Evolutionary conservation across 441 rosid species (phyloP).

Genomic region (Viola pubescens): DNA sequence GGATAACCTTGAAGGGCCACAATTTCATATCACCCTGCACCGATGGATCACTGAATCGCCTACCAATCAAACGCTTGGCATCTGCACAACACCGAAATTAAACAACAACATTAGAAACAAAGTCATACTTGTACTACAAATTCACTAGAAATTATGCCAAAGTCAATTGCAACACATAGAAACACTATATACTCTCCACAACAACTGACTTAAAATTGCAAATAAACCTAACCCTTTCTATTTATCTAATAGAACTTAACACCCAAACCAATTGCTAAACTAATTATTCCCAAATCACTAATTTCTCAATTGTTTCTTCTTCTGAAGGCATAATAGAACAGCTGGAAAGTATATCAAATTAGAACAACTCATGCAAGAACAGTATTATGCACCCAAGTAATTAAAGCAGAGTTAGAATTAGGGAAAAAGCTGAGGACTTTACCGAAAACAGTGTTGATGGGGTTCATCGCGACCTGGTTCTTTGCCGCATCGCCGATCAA

Average conservation of each 20-base stretch:
- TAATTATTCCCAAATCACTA: no score
- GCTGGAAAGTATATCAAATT: no score
- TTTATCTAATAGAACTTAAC: no score
- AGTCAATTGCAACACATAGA: no score
- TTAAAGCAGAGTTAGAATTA: not conserved
- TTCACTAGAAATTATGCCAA: no score
- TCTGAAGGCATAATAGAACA: no score
- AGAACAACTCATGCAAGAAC: not conserved
- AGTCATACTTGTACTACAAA: not conserved
- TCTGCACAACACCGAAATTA: constrained; percentile 26
- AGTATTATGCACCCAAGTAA: not conserved
- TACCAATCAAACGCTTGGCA: constrained; percentile 77
- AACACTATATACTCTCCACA: no score
- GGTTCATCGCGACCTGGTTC: constrained; percentile 57
- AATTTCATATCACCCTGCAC: constrained; percentile 58
- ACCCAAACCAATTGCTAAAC: no score
- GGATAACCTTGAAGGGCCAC: constrained; percentile 66
- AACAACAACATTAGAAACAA: not conserved
- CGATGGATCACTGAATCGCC: constrained; percentile 45
- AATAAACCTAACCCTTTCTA: no score
- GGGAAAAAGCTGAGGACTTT: not conserved
- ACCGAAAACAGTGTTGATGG: constrained; percentile 50
- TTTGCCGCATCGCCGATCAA: constrained; percentile 44
- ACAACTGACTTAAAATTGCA: no score
- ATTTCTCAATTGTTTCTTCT: no score